Base-by-base conservation (phyloP, 345 rosid species). In the Linum lewisii region DNA sequence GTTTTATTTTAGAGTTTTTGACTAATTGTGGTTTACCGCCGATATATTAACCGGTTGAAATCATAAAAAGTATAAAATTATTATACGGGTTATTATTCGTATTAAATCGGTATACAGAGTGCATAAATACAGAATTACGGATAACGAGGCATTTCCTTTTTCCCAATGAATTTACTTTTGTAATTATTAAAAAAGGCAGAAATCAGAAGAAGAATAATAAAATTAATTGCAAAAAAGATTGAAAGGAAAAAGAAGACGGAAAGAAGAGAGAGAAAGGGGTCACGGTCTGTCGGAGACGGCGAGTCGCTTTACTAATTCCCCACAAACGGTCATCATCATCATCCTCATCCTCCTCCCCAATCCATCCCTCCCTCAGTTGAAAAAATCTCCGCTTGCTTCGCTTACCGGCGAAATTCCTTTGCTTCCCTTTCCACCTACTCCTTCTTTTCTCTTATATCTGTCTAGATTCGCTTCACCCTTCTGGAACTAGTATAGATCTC, bases 241-340 rank as follows among this genome's bases (percentile, higher is more conserved):
- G 29, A 57, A 64, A 25, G 45, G 63, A 44, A 34, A 54, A 7
- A 16, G 1, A 29, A 70, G 51, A 51, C n/a, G 65, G 63, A 59
- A 65, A n/a, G 47, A 50, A 66, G 63, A 71, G 61, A 15, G 74
- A 36, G 51, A 68, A 65, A 68, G 65, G 37, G 58, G 61, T 10
- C 47, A 11, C 16, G 14, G 47, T 42, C 47, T 16, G 47, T 16
- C 55, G 65, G 67, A 57, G 77, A 51, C 42, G 62, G 54, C 16
- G 44, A 34, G 70, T 73, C 42, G 70, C 69, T 61, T 70, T 64
- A 63, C 42, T 8, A 9, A 16, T 11, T 42, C 18, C 47, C 47
- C 47, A 11, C 47, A 42, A 42, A 42, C 47, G 47, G 47, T 42
- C 47, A 16, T 42, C 47, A 11, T 42, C 47, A 42, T 11, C 47